Percentiles rank a stretch among this genome's conserved stretches.
phyloP scores from a whole-genome alignment of 345 rosid species.

The Citropsis articulata region DNA sequence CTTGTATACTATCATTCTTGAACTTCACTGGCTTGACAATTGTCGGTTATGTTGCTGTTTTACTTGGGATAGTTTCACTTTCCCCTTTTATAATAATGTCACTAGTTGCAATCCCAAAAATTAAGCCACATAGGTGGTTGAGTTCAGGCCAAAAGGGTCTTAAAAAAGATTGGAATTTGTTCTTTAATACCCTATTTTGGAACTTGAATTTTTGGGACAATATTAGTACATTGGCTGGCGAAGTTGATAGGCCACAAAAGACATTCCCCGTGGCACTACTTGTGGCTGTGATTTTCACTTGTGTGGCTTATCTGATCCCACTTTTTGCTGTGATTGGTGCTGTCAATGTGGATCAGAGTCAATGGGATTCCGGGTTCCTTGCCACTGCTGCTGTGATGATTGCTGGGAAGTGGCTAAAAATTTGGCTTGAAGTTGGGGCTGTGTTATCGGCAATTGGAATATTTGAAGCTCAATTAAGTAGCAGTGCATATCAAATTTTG shows the following conservation, averaged over 20 bases:
- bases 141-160: slow-evolving; percentile 52
- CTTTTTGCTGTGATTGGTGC: slow-evolving; percentile 71
- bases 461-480: slow-evolving; percentile 81
- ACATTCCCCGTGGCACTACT: slow-evolving; percentile 52
- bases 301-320: slow-evolving; percentile 49
- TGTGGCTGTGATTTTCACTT: slow-evolving; percentile 50
- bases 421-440: slow-evolving; percentile 62
- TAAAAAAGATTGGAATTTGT: slow-evolving; percentile 58
- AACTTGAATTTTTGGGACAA: slow-evolving; percentile 71
- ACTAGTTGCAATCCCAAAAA: slow-evolving; percentile 45
- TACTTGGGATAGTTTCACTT: slow-evolving; percentile 49
- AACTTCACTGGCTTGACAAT: slow-evolving; percentile 52
- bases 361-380: slow-evolving; percentile 61
- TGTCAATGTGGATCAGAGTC: slow-evolving; percentile 47
- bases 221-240: slow-evolving; percentile 62
- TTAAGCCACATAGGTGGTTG: slow-evolving; percentile 53
- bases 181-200: slow-evolving; percentile 72
- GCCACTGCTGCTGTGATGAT: slow-evolving; percentile 62
- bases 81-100: slow-evolving; percentile 50
- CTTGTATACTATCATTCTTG: slow-evolving; percentile 38
- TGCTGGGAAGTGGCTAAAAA: slow-evolving; percentile 75
- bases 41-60: slow-evolving; percentile 53
- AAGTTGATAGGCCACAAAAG: slow-evolving; percentile 51
- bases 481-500: slow-evolving; percentile 58
- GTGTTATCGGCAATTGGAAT: slow-evolving; percentile 70